Base-by-base conservation (phyloP, 331 rosid species). In the Malus hybrid region DNA sequence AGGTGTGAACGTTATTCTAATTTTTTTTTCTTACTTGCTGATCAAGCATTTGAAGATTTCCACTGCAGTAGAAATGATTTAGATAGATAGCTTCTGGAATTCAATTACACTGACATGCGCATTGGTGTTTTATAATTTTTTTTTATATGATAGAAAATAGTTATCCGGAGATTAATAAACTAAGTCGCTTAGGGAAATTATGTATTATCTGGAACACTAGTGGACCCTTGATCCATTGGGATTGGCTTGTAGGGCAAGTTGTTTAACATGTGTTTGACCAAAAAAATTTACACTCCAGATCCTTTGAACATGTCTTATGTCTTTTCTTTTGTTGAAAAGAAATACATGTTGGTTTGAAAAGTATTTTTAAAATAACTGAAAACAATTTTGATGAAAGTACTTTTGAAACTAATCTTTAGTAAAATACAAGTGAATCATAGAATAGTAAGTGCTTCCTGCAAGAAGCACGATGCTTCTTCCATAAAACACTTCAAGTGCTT, bases 291-390 rank as follows among this genome's bases (percentile, higher is more conserved):
- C 8, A 15, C 13, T 10, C 36, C 34, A 24, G 59, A 61, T 73
- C 60, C 69, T 28, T 62, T 73, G 70, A 73, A 62, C 70, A 44
- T n/a, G 66, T 44, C 77, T 19, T 6, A 12, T 33, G 77, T 62
- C 61, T 24, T 73, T 24, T 22, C 27, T 2, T 28, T 24, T 12
- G 60, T 42, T 42, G 61, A 61, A 42, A 73, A 61, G 9, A 73
- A 73, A 42, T 42, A 42, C 44, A 18, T 28, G 4, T 39, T 0
- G 12, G 12, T 39, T 39, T 39, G 46, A 39, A 39, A 39, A 9
- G 1, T 39, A 0, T 39, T 39, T 39, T 39, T 39, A 39, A 39
- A 39, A 39, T 39, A 9, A 39, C 0, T 39, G 46, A 39, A 39
- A 39, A 3, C 4, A 1, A 2, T 39, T 39, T 39, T 39, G 1